Base-by-base conservation (phyloP, 139 green algal species). In the Coccomyxa sp. region DNA sequence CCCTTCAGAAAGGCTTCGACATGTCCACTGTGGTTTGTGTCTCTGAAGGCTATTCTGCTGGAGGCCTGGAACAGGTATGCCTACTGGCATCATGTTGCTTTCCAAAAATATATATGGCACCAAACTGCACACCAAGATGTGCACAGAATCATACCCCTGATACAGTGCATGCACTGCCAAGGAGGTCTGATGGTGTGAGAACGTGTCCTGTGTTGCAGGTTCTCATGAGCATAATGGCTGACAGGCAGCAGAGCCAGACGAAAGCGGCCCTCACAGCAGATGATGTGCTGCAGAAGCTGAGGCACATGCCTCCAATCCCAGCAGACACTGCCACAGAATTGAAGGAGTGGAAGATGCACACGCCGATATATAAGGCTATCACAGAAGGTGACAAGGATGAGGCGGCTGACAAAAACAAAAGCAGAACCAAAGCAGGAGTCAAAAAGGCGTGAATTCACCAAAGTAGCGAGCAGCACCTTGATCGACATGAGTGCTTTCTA, bases 21-120 rank as follows among this genome's bases (percentile, higher is more conserved):
- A 80, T 95, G 59, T 91, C 90, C 58, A 95, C 92, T 7, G 89
- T 97, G 66, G 85, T 89, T 14, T 88, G 93, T 81, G 89, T 97
- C 38, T 92, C 84, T n/a, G 86, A 87, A 28, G 81, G 86, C 21
- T 92, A 93, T 75, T 86, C 88, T 51, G 76, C 89, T 28, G 89
- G 86, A 14, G 82, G 79, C 60, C 88, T 93, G 27, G 83, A 90
- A n/a, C 76, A 87, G 78, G 86, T 82, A 30, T 77, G 67, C 25
- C 23, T 31, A 38, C 14, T 63, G 16, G 32, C 1, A 1, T 32
- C 15, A 80, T n/a, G 0, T 31, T 17, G 18, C 76, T 17, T 17
- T 58, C n/a, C n/a, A n/a, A n/a, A n/a, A n/a, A n/a, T n/a, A n/a
- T n/a, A n/a, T n/a, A 7, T 51, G 38, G 38, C 38, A 51, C 38